Evolutionary conservation across 2,329 filamentous ascomycete species (phyloP), one percentile per base, ranked within the genome.

Genomic region (Colletotrichum truncatum): DNA sequence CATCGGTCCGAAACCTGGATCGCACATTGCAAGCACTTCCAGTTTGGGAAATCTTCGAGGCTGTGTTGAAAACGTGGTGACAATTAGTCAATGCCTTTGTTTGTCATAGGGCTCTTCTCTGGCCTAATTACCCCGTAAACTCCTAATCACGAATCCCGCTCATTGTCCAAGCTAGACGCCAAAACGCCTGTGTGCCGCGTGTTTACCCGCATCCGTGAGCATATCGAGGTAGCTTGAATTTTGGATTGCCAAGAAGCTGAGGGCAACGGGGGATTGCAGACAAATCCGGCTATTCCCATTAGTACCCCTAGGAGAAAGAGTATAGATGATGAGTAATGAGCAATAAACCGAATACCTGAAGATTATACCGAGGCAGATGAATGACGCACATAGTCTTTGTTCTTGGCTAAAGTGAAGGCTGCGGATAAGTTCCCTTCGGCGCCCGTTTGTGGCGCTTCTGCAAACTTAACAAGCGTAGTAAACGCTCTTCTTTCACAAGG

Each of bases 161-260:
- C 28, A 16, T 57, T 34, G 51, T 63, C 59, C 52, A 41, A 63
- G 59, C 59, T 14, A 34, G 18, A 11, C 51, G 41, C 59, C 26
- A 49, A 30, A 57, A 12, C 28, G 59, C 32, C 43, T 18, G 41
- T 49, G 59, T 34, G 43, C 16, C 30, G 30, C 25, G 9, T 41
- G 25, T 23, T 39, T 16, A n/a, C 10, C 5, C 49, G n/a, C 23
- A 41, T 43, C 51, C 14, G 52, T 51, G 52, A 39, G 25, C 18
- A 38, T 30, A 48, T 49, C 32, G 26, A 14, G 28, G 23, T 25
- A 41, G 6, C 21, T 39, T 41, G 14, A 23, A 10, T 23, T 21
- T n/a, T 8, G 12, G 16, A 41, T 57, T 49, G 41, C 4, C 8
- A 4, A 48, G 6, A 14, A 25, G 25, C n/a, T n/a, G n/a, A n/a